Evolutionary conservation across 164 flowering plant genomes (phyloP), one percentile per base, ranked within the genome.

Genomic region (Liquidambar formosana): DNA sequence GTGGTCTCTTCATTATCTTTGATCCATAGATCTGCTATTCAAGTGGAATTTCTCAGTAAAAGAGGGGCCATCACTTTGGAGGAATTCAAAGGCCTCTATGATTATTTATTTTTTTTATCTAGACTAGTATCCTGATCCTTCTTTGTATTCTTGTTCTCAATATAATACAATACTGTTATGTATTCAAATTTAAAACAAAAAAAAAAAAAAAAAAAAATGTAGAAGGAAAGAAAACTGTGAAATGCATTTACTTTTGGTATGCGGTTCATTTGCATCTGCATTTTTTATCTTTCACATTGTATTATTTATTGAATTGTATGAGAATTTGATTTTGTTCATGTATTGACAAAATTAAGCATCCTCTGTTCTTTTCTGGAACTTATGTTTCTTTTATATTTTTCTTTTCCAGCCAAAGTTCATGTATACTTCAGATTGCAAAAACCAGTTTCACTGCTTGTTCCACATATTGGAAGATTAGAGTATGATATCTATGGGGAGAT

Each of bases 401-500:
- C 46, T 21, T 67, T 53, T 76, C 16, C 90, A 91, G 97, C 92
- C 22, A 66, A 86, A 21, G 83, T 83, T 65, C 88, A 87, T 73
- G 89, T 84, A 76, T 79, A 65, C 67, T 92, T 92, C 79, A 77
- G 60, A 69, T 71, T 92, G 53, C 76, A 80, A 63, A 87, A 68
- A 81, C 88, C 94, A 14, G 83, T 82, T 59, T 67, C 82, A 0
- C 57, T 81, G 71, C 87, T 92, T 78, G 45, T 86, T 71, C 80
- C 81, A 0, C 84, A 71, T 53, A 80, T 82, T 57, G 67, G 63
- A 69, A 76, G 72, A 75, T 77, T 92, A 69, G 88, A 92, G 76
- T 75, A 78, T 76, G 95, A 92, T 64, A 73, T 92, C 44, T 66
- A 68, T 61, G 85, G 57, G 15, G 94, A 89, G 75, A 75, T 89